Evolutionary conservation across 2,329 filamentous ascomycete genomes (phyloP).

Genomic region (Aspergillus novofumigatus): DNA sequence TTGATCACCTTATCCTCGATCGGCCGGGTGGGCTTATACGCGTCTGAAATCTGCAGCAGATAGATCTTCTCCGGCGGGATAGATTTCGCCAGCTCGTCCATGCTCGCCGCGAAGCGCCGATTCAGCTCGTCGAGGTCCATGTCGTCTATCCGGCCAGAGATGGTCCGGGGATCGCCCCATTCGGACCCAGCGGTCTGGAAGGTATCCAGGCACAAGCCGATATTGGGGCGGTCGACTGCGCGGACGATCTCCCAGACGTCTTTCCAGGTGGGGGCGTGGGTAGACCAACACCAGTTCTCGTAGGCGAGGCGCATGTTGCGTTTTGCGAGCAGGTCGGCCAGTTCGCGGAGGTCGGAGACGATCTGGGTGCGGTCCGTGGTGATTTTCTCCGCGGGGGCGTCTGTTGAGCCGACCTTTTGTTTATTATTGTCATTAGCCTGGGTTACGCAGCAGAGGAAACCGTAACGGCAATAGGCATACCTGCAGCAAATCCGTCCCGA

Average conservation of each 20-base stretch:
- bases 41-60: conserved; percentile 70
- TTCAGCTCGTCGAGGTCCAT: conserved; percentile 46
- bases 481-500: conserved; percentile 67
- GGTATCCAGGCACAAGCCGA: conserved; percentile 72
- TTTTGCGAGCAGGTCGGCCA: conserved; percentile 59
- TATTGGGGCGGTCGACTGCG: conserved; percentile 59
- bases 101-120: conserved; percentile 49
- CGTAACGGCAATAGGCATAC: no score
- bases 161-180: conserved; percentile 66
- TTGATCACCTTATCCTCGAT: conserved; percentile 50
- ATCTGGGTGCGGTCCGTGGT: conserved; percentile 48
- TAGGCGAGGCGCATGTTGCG: conserved; percentile 63
- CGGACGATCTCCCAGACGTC: conserved; percentile 66
- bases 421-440: neutral
- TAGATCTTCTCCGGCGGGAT: conserved; percentile 69
- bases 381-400: conserved; percentile 54
- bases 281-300: conserved; percentile 81
- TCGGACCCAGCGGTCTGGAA: conserved; percentile 72
- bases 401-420: conserved; percentile 57
- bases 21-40: conserved; percentile 59
- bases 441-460: neutral
- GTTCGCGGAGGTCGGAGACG: conserved; percentile 57
- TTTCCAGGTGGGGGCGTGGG: conserved; percentile 64
- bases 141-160: conserved; percentile 55
- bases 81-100: conserved; percentile 53